Evolutionary conservation across 768 basidiomycete species (phyloP), one percentile per base, ranked within the genome.

Genomic region (Sarcomyxa edulis): DNA sequence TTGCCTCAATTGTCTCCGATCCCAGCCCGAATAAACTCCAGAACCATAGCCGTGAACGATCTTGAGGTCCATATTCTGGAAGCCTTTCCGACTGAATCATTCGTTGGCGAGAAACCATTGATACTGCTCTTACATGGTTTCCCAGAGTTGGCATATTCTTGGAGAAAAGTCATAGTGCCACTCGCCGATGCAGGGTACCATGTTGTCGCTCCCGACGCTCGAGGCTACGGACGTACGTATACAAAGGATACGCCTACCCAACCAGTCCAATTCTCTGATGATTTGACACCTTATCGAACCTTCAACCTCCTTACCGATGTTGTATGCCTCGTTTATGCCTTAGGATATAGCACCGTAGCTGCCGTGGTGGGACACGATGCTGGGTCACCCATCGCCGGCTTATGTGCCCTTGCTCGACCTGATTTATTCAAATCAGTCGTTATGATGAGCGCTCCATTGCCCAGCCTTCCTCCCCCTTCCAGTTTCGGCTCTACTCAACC

Each of bases 71-170:
- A 79, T 43, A 54, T 74, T 24, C 62, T 81, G 19, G 76, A 79
- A 45, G 73, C 71, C 6, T 42, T 48, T 23, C 64, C 68, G 15
- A 44, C 47, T 23, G 24, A 37, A 35, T 10, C 43, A 19, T 3
- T 23, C 32, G 40, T 43, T 29, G 32, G 47, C 25, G 50, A 57
- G 15, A 55, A 60, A 4, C 75, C 72, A 1, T 63, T 83, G 10
- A 48, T 81, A 32, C 38, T 83, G 21, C 71, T 84, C 16, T 52
- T 83, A 2, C 79, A 82, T 44, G 81, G 80, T 28, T 83, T 83
- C 51, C 79, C 80, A 7, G 80, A 82, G 48, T 63, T 82, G 5
- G 71, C 78, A 2, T 78, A 74, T 50, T 81, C 78, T 6, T 83
- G 78, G 77, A 65, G 81, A 10, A 76, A 78, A 43, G 42, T 81